Evolutionary conservation across 1,284 basidiomycete genomes (phyloP).

Genomic region (Heterobasidion parviporum): DNA sequence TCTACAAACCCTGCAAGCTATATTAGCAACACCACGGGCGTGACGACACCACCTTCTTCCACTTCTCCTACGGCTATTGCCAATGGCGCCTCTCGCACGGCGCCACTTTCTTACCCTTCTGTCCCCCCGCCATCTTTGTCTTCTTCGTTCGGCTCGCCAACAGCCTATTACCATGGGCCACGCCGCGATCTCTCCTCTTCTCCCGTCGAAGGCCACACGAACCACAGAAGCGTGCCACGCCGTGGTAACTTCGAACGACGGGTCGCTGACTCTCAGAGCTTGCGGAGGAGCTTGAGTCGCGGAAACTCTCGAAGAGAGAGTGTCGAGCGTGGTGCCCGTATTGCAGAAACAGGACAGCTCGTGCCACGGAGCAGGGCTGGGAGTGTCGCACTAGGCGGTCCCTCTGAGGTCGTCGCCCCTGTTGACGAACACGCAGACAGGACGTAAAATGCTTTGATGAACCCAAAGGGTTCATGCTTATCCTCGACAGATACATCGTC

Average conservation of each 20-base stretch:
- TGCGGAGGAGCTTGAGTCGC: conserved; percentile 20
- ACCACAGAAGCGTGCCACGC: conserved; percentile 38
- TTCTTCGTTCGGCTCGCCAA: conserved; percentile 53
- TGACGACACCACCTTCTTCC: conserved; percentile 62
- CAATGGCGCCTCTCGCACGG: conserved; percentile 19
- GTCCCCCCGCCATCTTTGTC: conserved; percentile 63
- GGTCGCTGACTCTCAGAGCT: conserved; percentile 18
- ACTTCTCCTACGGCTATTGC: conserved; percentile 35
- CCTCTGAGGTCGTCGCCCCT: neutral
- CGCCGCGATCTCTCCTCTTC: conserved; percentile 33
- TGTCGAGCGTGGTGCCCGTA: conserved; percentile 49
- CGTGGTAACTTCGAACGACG: conserved; percentile 35
- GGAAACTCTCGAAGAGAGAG: conserved; percentile 38
- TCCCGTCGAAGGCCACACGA: conserved; percentile 38
- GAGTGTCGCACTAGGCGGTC: conserved; percentile 18
- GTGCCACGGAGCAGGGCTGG: conserved; percentile 39
- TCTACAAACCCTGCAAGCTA: conserved; percentile 44
- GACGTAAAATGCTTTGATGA: neutral
- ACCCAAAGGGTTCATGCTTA: too few relatives aligned
- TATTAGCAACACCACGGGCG: conserved; percentile 47
- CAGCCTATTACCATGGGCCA: conserved; percentile 35
- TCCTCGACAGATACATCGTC: too few relatives aligned
- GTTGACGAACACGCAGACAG: neutral
- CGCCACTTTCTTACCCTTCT: conserved; percentile 54
- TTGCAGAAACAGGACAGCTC: conserved; percentile 58